Base-by-base conservation (phyloP, 768 basidiomycete species). In the Suillus occidentalis region DNA sequence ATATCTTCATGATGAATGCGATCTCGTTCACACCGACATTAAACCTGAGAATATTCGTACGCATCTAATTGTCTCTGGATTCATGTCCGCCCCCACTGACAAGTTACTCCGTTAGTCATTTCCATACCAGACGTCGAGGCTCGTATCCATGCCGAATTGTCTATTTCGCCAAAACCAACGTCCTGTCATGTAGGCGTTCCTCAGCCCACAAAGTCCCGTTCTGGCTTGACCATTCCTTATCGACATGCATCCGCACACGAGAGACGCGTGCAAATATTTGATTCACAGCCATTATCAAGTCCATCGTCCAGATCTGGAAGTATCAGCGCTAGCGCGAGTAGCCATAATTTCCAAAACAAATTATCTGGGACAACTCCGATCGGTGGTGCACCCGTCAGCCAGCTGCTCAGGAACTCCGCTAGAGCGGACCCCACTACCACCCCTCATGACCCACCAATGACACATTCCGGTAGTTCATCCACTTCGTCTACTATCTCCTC, bases 41-140 rank as follows among this genome's bases (percentile, higher is more conserved):
- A 96, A 97, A 77, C 95, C 95, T 63, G 95, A 97, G 82, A 97
- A 97, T 73, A 94, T 97, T 65, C 80, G 95, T 96, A 73, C 82
- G 94, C 82, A 65, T 70, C 69, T 63, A 77, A 65, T 75, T 69
- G 71, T 66, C 58, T 45, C 45, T 62, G 53, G 65, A 55, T 70
- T 71, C 67, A 65, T 45, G 66, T 65, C 16, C 67, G 20, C 49
- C 22, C 31, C 63, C 65, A 47, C 39, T 59, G 6, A 59, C 18
- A 10, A 7, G 25, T 42, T 4, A 40, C 62, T 57, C 50, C 45
- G 42, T 63, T 78, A 93, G 91, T 93, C 77, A 90, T 93, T 67
- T 86, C 89, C 60, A 91, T 93, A 68, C 91, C 90, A n/a, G 88
- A 93, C 68, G 83, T 91, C 49, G 90, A 93, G 76, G 75, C 82